Conservation (phyloP, 257 asterid species). For the Forsythia suspensa region DNA sequence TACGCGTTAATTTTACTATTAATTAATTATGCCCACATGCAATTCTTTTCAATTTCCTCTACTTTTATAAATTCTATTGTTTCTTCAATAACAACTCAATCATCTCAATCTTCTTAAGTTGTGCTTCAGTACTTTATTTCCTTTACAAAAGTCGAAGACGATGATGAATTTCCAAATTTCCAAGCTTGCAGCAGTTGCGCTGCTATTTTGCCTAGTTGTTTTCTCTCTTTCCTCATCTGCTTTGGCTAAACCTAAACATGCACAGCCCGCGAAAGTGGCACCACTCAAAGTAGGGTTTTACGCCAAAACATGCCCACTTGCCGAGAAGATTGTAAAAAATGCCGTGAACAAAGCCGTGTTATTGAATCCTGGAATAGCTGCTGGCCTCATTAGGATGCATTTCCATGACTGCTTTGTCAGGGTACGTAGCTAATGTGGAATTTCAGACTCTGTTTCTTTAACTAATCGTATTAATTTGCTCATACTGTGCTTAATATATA, state of each 20-base stretch:
- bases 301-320: constrained; percentile 41
- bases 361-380: constrained; percentile 56
- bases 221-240: constrained; percentile 10
- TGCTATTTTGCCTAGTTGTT: constrained; percentile 22
- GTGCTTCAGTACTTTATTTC: not conserved
- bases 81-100: not conserved
- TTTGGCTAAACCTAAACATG: constrained; percentile 13
- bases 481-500: not conserved
- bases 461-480: not conserved
- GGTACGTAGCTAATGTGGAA: constrained; percentile 31
- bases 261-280: not conserved
- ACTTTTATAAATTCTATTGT: not conserved
- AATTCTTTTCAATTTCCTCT: not conserved
- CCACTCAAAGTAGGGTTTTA: constrained; percentile 50
- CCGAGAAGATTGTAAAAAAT: constrained; percentile 49
- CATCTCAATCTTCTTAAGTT: not conserved
- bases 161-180: constrained; percentile 25
- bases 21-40: not conserved
- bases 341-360: constrained; percentile 40
- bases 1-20: not conserved
- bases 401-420: constrained; percentile 77
- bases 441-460: not conserved
- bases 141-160: not conserved
- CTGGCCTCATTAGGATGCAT: constrained; percentile 67
- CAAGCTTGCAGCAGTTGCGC: constrained; percentile 18